Conservation (phyloP, 148 eudicot species). For the Rhododendron ferrugineum region DNA sequence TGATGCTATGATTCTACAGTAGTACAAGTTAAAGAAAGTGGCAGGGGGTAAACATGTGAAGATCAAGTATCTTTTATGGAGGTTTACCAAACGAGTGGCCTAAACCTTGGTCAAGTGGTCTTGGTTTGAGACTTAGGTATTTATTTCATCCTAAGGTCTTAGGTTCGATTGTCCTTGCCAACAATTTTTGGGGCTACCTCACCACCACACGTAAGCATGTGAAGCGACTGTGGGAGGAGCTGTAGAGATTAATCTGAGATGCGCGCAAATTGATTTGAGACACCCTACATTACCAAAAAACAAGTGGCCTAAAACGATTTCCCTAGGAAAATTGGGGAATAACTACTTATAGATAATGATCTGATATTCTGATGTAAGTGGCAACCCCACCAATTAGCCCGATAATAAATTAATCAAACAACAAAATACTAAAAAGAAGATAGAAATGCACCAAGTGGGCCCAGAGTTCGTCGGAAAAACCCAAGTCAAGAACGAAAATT, state of each 20-base stretch:
- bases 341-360: not conserved
- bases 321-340: not conserved
- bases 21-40: not conserved
- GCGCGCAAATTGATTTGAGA: too few species aligned
- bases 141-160: too few species aligned
- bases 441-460: not conserved
- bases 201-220: too few species aligned
- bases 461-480: not conserved
- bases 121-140: too few species aligned
- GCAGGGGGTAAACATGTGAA: not conserved
- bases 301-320: not conserved
- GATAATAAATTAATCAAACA: not conserved
- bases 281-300: not conserved
- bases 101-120: not conserved
- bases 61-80: not conserved
- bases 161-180: too few species aligned
- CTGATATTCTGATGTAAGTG: not conserved
- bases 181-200: too few species aligned
- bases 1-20: not conserved
- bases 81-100: not conserved
- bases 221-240: too few species aligned
- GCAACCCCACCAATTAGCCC: not conserved
- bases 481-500: not conserved
- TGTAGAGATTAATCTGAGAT: too few species aligned
- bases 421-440: not conserved